These are phyloP conservation scores for Lolium multiflorum DNA, from an alignment of 176 grass and related monocot genomes.

Conservation along the genomic window DNA sequence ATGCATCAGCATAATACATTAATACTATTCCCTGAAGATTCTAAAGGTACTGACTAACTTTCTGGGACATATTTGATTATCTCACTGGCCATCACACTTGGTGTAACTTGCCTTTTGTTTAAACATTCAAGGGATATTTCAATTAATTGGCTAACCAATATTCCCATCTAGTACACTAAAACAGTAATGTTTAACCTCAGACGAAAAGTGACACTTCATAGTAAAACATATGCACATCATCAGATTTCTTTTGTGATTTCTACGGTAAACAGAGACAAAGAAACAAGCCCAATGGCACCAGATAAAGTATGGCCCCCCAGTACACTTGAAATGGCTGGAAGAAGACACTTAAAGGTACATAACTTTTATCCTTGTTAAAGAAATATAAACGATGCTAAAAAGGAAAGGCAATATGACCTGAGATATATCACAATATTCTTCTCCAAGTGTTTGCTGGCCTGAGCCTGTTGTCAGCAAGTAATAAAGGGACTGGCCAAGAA, in stretches of 20 bases:
- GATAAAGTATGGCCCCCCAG: neutral
- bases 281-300: neutral
- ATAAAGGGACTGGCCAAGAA: conserved; percentile 91
- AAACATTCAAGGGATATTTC: neutral
- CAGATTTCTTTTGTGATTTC: neutral
- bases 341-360: conserved; percentile 9
- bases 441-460: conserved; percentile 94
- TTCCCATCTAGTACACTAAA: neutral
- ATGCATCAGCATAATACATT: conserved; percentile 36
- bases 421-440: conserved; percentile 98
- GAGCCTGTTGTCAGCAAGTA: conserved; percentile 96
- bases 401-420: conserved; percentile 61
- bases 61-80: conserved; percentile 13
- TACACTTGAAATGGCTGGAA: conserved; percentile 41
- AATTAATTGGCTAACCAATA: conserved; percentile 17
- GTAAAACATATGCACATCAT: neutral
- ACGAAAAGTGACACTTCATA: conserved; percentile 6
- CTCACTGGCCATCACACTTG: neutral
- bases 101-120: neutral
- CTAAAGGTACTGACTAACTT: conserved; percentile 14
- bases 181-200: conserved; percentile 6
- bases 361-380: neutral
- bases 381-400: conserved; percentile 28
- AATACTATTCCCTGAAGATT: neutral
- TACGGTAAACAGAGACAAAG: conserved; percentile 12